Evolutionary conservation across 768 basidiomycete species (phyloP).

Genomic region (Leccinellum luteum): DNA sequence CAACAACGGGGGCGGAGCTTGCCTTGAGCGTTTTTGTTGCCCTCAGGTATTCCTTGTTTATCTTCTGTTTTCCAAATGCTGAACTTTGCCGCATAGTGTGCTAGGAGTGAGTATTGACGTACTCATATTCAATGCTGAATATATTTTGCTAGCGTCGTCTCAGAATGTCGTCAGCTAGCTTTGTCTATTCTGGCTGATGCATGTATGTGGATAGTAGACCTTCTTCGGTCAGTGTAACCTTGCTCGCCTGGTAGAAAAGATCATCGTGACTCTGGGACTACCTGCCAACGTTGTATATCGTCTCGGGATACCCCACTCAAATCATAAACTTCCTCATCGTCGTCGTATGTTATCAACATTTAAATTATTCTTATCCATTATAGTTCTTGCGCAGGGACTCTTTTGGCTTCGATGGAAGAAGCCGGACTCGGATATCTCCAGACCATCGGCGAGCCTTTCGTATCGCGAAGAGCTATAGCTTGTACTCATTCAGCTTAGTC

Average conservation of each 20-base stretch:
- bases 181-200: neutral
- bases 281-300: constrained; percentile 51
- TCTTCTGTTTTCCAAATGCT: neutral
- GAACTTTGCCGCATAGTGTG: constrained; percentile 25
- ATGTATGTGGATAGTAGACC: constrained; percentile 33
- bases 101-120: constrained; percentile 30
- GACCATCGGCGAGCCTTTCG: too few species aligned
- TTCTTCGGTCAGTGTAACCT: constrained; percentile 41
- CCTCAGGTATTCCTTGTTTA: constrained; percentile 38
- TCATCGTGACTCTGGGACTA: constrained; percentile 52
- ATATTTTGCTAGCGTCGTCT: neutral
- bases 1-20: constrained; percentile 43
- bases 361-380: neutral
- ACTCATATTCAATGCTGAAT: neutral
- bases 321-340: constrained; percentile 56
- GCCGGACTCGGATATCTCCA: constrained; percentile 40
- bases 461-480: too few species aligned
- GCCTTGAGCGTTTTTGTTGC: constrained; percentile 58
- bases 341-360: constrained; percentile 44
- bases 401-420: constrained; percentile 55
- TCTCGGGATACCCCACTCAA: constrained; percentile 46
- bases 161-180: constrained; percentile 31
- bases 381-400: constrained; percentile 38
- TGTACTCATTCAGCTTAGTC: too few species aligned
- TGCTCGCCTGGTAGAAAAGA: constrained; percentile 19